Conservation (phyloP, 495 filamentous ascomycete genomes). For the Daldinia loculata region DNA sequence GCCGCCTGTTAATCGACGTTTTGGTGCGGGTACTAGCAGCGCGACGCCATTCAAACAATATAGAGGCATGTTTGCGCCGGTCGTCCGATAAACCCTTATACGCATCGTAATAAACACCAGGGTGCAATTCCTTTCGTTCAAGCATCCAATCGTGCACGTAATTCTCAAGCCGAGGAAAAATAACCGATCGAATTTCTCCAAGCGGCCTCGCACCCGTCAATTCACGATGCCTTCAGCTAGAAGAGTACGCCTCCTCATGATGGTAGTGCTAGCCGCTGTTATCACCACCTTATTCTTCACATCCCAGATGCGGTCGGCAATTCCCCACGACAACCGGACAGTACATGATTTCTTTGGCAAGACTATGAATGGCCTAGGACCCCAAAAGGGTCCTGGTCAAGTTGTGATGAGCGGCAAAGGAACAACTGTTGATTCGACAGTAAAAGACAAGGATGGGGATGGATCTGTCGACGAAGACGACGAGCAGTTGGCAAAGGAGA, state of each 20-base stretch:
- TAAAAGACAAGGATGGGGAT: conserved; percentile 53
- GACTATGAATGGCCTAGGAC: conserved; percentile 60
- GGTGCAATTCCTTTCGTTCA: not conserved
- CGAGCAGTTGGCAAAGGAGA: conserved; percentile 49
- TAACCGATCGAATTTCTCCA: not conserved
- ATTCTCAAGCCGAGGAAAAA: conserved; percentile 1
- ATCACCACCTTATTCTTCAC: conserved; percentile 71
- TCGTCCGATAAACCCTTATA: conserved; percentile 24
- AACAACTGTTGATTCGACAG: conserved; percentile 39
- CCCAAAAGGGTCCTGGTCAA: conserved; percentile 45
- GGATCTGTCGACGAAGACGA: conserved; percentile 59
- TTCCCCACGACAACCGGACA: conserved; percentile 50
- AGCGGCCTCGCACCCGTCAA: conserved; percentile 1
- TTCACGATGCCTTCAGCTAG: conserved; percentile 75
- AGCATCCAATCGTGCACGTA: conserved; percentile 16
- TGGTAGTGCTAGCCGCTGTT: conserved; percentile 65
- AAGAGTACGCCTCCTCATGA: conserved; percentile 66
- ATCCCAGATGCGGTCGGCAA: conserved; percentile 49
- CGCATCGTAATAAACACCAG: not conserved
- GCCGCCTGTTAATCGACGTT: conserved; percentile 6
- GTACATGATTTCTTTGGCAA: conserved; percentile 64
- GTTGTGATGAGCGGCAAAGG: conserved; percentile 47
- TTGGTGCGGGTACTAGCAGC: not conserved
- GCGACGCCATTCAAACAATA: conserved; percentile 5
- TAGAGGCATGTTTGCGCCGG: conserved; percentile 37